Percentiles rank a stretch among this genome's conserved stretches.
Evolutionary conservation across 2,329 filamentous ascomycete species (phyloP).

Genomic region (Fusarium sororula): DNA sequence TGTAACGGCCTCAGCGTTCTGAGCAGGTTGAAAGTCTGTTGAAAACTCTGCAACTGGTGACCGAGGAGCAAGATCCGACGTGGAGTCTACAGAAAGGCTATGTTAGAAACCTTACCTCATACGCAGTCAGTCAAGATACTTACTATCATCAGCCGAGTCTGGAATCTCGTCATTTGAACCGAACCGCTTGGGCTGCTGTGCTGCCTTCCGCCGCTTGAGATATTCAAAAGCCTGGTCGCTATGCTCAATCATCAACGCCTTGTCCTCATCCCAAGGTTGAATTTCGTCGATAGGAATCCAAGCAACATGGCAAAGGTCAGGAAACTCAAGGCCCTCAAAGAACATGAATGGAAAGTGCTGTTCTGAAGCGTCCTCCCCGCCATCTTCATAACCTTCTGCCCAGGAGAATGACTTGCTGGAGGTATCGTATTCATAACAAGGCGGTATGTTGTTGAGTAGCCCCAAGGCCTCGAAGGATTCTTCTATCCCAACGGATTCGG

Average conservation of each 20-base stretch:
- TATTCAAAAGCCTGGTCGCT: conserved; percentile 3
- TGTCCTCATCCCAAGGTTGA: neutral
- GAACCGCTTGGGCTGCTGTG: neutral
- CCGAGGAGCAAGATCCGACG: neutral
- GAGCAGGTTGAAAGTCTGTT: neutral
- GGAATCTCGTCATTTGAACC: neutral
- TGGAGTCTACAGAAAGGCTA: neutral
- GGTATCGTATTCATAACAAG: conserved; percentile 25
- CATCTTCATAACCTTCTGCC: conserved; percentile 17
- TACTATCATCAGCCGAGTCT: neutral
- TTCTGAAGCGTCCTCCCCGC: neutral
- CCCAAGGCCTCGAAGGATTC: conserved; percentile 5
- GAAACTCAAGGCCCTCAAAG: conserved; percentile 30
- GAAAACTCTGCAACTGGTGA: neutral
- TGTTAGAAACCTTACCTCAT: neutral
- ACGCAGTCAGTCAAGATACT: neutral
- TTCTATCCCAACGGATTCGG: neutral
- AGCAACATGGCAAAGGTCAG: conserved; percentile 4
- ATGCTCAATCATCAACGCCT: neutral
- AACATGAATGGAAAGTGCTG: conserved; percentile 32
- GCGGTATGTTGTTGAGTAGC: conserved; percentile 7
- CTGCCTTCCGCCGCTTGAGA: neutral
- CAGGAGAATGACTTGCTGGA: conserved; percentile 5
- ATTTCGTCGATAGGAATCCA: conserved; percentile 24
- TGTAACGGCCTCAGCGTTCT: neutral